Conservation (phyloP, 148 eudicot species). For the Arbutus unedo region DNA sequence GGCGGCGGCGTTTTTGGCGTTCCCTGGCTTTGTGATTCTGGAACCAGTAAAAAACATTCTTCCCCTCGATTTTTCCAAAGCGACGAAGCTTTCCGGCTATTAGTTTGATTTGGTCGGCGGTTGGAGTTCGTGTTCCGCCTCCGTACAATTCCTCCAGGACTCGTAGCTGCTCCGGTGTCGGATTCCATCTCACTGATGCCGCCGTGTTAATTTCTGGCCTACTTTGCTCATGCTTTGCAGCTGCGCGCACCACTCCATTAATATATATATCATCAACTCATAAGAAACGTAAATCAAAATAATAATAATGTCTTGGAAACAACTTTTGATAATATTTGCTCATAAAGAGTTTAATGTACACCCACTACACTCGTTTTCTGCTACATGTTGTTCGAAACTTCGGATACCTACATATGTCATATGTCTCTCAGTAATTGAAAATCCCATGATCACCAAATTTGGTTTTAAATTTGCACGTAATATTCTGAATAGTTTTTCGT, state of each 20-base stretch:
- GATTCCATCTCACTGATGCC: constrained; percentile 33
- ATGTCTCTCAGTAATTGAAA: too few relatives aligned
- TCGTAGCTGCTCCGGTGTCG: constrained; percentile 43
- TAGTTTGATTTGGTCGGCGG: constrained; percentile 37
- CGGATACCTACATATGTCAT: too few relatives aligned
- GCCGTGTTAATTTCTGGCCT: neutral
- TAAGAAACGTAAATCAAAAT: neutral
- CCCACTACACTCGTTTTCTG: too few relatives aligned
- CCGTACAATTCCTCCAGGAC: constrained; percentile 36
- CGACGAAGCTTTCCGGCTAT: constrained; percentile 30
- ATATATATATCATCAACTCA: neutral
- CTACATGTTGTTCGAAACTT: too few relatives aligned
- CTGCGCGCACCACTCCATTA: neutral
- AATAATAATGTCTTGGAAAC: neutral
- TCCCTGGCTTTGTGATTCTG: constrained; percentile 44
- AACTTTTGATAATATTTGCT: too few relatives aligned
- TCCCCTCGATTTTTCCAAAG: constrained; percentile 40
- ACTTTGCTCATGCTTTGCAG: neutral
- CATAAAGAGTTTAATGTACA: too few relatives aligned
- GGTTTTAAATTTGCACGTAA: too few relatives aligned
- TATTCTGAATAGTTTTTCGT: too few relatives aligned
- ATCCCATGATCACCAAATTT: too few relatives aligned
- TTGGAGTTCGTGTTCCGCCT: constrained; percentile 37
- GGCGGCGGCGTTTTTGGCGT: constrained; percentile 26
- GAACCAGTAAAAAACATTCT: constrained; percentile 48